These are phyloP conservation scores for Botrytis byssoidea DNA, from an alignment of 2,329 filamentous ascomycete genomes.

Conservation along the genomic window DNA sequence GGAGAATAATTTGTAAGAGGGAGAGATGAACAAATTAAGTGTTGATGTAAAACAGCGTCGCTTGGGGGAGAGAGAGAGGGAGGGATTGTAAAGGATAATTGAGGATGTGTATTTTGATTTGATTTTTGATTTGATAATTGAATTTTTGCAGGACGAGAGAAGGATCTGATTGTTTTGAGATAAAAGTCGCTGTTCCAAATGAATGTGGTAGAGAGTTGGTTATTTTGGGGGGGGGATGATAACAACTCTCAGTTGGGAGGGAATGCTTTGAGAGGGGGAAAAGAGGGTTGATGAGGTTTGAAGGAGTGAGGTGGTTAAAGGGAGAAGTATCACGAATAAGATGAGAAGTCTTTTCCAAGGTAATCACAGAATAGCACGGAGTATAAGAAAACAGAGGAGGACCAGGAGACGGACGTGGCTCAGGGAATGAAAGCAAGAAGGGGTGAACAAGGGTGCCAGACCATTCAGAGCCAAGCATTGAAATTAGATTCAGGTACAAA, in stretches of 20 bases:
- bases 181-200: slow-evolving; percentile 39
- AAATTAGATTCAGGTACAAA: slow-evolving; percentile 10
- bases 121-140: slow-evolving; percentile 13
- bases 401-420: background rate
- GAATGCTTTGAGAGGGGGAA: slow-evolving; percentile 31
- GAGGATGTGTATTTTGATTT: slow-evolving; percentile 2
- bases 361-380: background rate
- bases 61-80: slow-evolving; percentile 9
- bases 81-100: background rate
- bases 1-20: slow-evolving; percentile 17
- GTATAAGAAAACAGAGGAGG: background rate
- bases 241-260: slow-evolving; percentile 39
- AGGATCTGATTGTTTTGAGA: slow-evolving; percentile 20
- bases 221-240: background rate
- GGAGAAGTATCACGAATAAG: slow-evolving; percentile 18
- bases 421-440: slow-evolving; percentile 7
- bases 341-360: slow-evolving; percentile 7
- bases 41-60: background rate
- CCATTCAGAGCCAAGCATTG: background rate
- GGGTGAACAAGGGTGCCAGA: slow-evolving; percentile 1
- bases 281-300: slow-evolving; percentile 15
- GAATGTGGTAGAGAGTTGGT: slow-evolving; percentile 41
- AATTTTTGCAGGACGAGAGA: slow-evolving; percentile 22
- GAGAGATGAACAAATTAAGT: slow-evolving; percentile 16
- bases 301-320: background rate